Base-by-base conservation (phyloP, 768 basidiomycete species). In the Boletus subparvulus region DNA sequence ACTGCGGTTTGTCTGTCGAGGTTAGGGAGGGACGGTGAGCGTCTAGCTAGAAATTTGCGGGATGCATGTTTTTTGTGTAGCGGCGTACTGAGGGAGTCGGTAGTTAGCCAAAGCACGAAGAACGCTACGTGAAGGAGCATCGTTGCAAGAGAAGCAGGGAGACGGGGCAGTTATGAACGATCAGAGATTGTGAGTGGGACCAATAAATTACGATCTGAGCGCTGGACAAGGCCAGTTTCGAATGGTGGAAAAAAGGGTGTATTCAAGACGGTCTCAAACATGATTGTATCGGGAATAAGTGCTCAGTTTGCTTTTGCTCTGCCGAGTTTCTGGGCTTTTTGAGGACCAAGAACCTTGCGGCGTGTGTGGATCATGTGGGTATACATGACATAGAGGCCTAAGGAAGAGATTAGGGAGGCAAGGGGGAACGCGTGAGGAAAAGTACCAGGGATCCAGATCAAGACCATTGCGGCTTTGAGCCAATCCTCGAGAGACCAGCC, bases 391-490 rank as follows among this genome's bases (percentile, higher is more conserved):
- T 80, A 83, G 46, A 85, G 70, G 11, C 77, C 81, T 81, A 9
- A 8, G 50, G 6, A 16, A 43, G 47, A 26, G 14, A 26, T 48
- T 0, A 56, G 26, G 6, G 9, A n/a, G n/a, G 24, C 0, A 1
- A 11, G 14, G 9, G 5, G 11, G 9, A 2, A 6, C 42, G 37
- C 10, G 51, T 17, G 26, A 47, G 11, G 6, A 26, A 3, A 76
- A 80, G 65, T 66, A 96, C 95, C 84, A 44, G 93, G 93, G 83
- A 92, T 93, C 95, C 96, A 98, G 36, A 86, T 77, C 13, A 81
- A 55, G 73, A 95, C 92, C 62, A 94, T 72, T 1, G 69, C 69
- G 1, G 79, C 80, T 11, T 86, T 81, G 56, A 79, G 60, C 58
- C 82, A 83, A 60, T 92, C 88, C 8, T 80, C 75, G 30, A 74